Conservation (phyloP, 805 yeast species). For the Wickerhamiella slavikovae region DNA sequence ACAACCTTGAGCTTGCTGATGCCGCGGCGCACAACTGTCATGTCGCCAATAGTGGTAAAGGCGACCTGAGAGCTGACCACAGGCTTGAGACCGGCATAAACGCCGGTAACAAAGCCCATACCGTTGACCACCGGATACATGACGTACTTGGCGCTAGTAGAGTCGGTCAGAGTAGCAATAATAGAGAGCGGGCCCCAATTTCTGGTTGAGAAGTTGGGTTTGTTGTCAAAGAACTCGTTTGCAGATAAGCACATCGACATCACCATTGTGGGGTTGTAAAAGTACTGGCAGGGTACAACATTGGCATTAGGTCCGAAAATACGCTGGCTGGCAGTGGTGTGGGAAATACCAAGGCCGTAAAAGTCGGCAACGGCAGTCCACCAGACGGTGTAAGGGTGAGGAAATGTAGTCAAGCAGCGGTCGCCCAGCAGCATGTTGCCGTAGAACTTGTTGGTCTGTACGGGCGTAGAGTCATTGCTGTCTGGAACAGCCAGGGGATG, state of each 20-base stretch:
- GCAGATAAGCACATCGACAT: slow-evolving; percentile 39
- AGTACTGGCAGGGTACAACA: slow-evolving; percentile 24
- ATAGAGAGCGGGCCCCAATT: slow-evolving; percentile 13
- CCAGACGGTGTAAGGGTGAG: slow-evolving; percentile 52
- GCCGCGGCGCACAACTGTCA: slow-evolving; percentile 14
- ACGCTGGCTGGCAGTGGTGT: slow-evolving; percentile 26
- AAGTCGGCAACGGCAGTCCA: slow-evolving; percentile 26
- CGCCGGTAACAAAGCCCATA: slow-evolving; percentile 58
- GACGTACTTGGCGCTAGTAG: slow-evolving; percentile 14
- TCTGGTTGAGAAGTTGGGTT: slow-evolving; percentile 26
- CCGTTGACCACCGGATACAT: slow-evolving; percentile 57
- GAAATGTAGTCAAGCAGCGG: slow-evolving; percentile 34
- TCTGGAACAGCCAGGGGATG: slow-evolving; percentile 17
- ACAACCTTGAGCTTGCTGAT: slow-evolving; percentile 21
- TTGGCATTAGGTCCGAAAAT: slow-evolving; percentile 27
- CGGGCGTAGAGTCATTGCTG: slow-evolving; percentile 26
- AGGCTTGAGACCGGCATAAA: slow-evolving; percentile 30
- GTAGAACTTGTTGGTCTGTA: slow-evolving; percentile 61
- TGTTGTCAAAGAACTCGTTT: slow-evolving; percentile 24
- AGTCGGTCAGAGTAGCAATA: slow-evolving; percentile 6
- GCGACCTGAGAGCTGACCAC: slow-evolving; percentile 27
- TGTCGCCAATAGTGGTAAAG: slow-evolving; percentile 20
- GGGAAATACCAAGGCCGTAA: slow-evolving; percentile 44
- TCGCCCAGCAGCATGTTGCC: slow-evolving; percentile 39
- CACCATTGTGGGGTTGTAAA: slow-evolving; percentile 33